These are phyloP conservation scores for Stentor coeruleus DNA, from an alignment of 73 alveolate species.

Conservation along the genomic window DNA sequence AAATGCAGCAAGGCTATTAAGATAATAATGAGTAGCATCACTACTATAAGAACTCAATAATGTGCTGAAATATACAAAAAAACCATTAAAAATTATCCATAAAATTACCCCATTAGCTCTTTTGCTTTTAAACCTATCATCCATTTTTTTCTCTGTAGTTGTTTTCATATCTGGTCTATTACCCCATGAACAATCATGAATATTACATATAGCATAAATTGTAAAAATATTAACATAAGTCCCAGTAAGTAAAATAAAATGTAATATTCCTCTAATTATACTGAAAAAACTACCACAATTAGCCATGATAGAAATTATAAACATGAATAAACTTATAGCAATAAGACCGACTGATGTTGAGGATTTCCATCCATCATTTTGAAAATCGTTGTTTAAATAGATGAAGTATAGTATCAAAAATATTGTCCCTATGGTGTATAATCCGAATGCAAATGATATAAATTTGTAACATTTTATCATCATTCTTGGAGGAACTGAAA, in stretches of 20 bases:
- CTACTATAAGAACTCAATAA: background rate
- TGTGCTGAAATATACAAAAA: background rate
- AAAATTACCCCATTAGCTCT: background rate
- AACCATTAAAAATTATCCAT: background rate
- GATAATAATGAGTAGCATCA: no score
- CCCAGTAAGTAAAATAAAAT: background rate
- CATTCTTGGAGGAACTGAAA: background rate
- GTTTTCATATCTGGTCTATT: background rate
- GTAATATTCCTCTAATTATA: background rate
- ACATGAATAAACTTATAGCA: background rate
- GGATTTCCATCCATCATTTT: background rate
- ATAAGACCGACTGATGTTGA: background rate
- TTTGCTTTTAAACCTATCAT: background rate
- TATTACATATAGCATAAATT: conserved; percentile 25
- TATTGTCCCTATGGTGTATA: background rate
- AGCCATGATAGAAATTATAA: background rate
- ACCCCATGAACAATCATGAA: conserved; percentile 27
- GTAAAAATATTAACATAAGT: conserved; percentile 16
- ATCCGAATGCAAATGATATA: background rate
- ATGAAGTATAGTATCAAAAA: background rate
- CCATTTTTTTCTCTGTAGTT: background rate
- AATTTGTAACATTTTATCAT: background rate
- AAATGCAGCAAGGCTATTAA: background rate
- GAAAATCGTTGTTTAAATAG: no score
- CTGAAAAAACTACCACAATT: background rate